Evolutionary conservation across 176 grass and related monocot genomes (phyloP).

Genomic region (Ampelocalamus luodianensis): DNA sequence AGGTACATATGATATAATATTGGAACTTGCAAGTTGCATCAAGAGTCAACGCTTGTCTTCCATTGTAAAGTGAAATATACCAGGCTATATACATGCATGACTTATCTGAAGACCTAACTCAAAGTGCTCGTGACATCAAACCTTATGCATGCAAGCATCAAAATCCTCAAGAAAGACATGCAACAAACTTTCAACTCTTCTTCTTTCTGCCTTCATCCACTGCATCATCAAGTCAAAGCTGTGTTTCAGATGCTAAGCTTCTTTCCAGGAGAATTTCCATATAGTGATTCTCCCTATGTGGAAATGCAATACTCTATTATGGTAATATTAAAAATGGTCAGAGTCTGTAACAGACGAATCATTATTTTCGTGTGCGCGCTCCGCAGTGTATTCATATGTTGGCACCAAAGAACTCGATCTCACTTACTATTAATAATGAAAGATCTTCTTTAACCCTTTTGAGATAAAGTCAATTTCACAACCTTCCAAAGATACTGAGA

Average conservation of each 20-base stretch:
- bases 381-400: too few relatives aligned
- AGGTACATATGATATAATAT: neutral
- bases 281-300: neutral
- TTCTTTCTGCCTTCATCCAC: neutral
- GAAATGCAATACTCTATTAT: neutral
- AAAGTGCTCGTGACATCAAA: slow-evolving; percentile 23
- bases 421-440: neutral
- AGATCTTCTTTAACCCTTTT: neutral
- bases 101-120: slow-evolving; percentile 27
- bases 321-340: neutral
- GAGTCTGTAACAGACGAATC: too few relatives aligned
- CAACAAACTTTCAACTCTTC: neutral
- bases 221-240: neutral
- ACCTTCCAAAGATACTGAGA: too few relatives aligned
- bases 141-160: neutral
- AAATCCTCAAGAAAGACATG: slow-evolving; percentile 1
- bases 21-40: slow-evolving; percentile 24
- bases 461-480: too few relatives aligned
- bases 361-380: too few relatives aligned
- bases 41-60: neutral
- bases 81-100: neutral
- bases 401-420: neutral
- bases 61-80: neutral
- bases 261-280: neutral
- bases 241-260: neutral